A percentile compares a stretch with the other conserved stretches of the same genome.
Conservation (phyloP, 2,329 filamentous ascomycete species). For the Akanthomyces lecanii region DNA sequence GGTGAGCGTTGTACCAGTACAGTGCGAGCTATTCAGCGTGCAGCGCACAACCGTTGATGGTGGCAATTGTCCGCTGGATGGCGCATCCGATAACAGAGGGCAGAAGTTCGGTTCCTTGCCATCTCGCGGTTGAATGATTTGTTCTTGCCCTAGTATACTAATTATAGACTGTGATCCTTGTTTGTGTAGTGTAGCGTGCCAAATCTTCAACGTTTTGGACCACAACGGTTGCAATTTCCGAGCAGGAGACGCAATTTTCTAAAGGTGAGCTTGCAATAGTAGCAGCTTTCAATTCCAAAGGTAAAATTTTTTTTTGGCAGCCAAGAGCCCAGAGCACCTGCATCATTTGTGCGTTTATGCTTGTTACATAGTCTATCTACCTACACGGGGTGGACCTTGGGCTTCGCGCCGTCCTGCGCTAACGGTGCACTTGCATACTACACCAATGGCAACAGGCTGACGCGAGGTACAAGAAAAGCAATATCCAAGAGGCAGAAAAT, state of each 20-base stretch:
- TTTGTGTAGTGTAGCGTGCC: neutral
- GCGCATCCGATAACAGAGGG: neutral
- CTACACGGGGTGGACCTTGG: neutral
- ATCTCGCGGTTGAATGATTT: neutral
- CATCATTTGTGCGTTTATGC: neutral
- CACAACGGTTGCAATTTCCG: neutral
- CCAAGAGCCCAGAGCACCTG: no score
- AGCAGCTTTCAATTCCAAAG: no score
- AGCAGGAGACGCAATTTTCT: neutral
- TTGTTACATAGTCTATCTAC: neutral
- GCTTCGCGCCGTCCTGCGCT: neutral
- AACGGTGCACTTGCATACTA: neutral
- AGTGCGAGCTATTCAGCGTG: neutral
- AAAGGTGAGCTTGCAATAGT: no score
- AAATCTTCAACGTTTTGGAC: neutral
- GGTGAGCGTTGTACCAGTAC: neutral
- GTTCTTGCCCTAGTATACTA: neutral
- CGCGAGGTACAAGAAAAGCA: neutral
- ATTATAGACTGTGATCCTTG: conserved; percentile 11
- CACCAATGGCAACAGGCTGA: neutral
- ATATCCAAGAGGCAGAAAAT: neutral
- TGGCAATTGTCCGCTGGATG: neutral
- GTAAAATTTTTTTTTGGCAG: no score
- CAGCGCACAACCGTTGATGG: neutral
- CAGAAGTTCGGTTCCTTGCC: neutral